Base-by-base conservation (phyloP, 148 eudicot genomes). In the Cornus controversa region DNA sequence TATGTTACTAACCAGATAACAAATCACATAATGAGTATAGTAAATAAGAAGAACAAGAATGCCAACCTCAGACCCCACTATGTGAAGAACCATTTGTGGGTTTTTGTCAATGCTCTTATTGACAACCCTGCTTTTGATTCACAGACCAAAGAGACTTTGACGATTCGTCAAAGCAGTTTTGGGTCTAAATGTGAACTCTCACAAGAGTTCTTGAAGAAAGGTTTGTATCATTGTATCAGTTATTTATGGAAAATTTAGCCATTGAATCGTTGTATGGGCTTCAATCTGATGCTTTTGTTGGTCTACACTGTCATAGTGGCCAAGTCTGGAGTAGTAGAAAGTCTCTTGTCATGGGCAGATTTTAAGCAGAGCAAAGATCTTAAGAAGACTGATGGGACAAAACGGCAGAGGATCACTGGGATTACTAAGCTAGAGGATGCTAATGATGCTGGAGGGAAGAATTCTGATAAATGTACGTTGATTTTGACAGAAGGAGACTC, bases 401-500 rank as follows among this genome's bases (percentile, higher is more conserved):
- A 90, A 75, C 81, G 77, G 37, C 71, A 82, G 36, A 84, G 86
- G 72, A 68, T 92, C 4, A 73, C 42, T 25, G 92, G 87, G 37
- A 73, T 90, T 47, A 69, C 86, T n/a, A 92, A 92, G 79, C 86
- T 90, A 23, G 94, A 85, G 31, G 97, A 92, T 75, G 97, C 97
- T 65, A 86, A 85, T 69, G 85, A 82, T 45, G 94, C 92, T 29
- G 93, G 91, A 67, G 84, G 88, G 22, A 88, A 75, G 57, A 79
- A 84, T 58, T 91, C 99, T 69, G 89, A 88, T 23, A 75, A 82
- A 23, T 96, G 99, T 80, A 96, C 99, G 45, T 84, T 96, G 80
- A 96, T 96, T 83, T 84, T 96, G 67, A 96, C 99, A 20, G 98
- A 96, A 89, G 99, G 99, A 85, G 99, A 96, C 82, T 96, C 99